These are phyloP conservation scores for Nothophoma quercina DNA, from an alignment of 2,329 filamentous ascomycete genomes.

Conservation along the genomic window DNA sequence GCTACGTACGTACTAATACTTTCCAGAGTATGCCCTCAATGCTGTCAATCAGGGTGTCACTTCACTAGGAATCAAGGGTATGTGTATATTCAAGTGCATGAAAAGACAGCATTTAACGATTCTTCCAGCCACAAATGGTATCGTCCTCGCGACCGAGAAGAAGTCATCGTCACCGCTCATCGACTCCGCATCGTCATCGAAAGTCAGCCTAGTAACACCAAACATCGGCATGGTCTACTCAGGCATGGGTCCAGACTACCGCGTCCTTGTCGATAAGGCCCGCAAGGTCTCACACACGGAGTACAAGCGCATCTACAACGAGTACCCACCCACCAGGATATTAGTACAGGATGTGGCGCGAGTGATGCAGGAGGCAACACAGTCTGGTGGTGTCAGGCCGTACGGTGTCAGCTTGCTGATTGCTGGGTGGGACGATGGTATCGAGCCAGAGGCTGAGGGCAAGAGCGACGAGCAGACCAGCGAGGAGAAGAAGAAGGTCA, in stretches of 20 bases:
- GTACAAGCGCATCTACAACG: constrained; percentile 99
- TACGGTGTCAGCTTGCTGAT: constrained; percentile 96
- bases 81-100: constrained; percentile 1
- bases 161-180: constrained; percentile 98
- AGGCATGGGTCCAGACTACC: constrained; percentile 98
- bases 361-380: constrained; percentile 98
- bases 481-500: constrained; percentile 72
- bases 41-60: constrained; percentile 99
- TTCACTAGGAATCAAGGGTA: constrained; percentile 97
- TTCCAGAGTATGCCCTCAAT: constrained; percentile 94
- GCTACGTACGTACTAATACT: constrained; percentile 20
- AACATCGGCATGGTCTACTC: constrained; percentile 99
- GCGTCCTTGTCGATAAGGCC: constrained; percentile 95
- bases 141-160: constrained; percentile 98
- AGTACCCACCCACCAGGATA: constrained; percentile 99
- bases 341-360: constrained; percentile 97
- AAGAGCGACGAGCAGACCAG: constrained; percentile 62
- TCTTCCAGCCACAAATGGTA: constrained; percentile 89
- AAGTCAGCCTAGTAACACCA: constrained; percentile 96
- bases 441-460: constrained; percentile 81
- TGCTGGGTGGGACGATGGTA: constrained; percentile 97
- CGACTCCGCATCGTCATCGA: constrained; percentile 92
- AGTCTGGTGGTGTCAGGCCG: constrained; percentile 94
- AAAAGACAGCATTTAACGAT: constrained; percentile 8
- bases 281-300: constrained; percentile 97